Percentiles rank a stretch among this genome's conserved stretches.
Evolutionary conservation across 2,329 filamentous ascomycete species (phyloP).

Genomic region (Lomentospora prolificans): DNA sequence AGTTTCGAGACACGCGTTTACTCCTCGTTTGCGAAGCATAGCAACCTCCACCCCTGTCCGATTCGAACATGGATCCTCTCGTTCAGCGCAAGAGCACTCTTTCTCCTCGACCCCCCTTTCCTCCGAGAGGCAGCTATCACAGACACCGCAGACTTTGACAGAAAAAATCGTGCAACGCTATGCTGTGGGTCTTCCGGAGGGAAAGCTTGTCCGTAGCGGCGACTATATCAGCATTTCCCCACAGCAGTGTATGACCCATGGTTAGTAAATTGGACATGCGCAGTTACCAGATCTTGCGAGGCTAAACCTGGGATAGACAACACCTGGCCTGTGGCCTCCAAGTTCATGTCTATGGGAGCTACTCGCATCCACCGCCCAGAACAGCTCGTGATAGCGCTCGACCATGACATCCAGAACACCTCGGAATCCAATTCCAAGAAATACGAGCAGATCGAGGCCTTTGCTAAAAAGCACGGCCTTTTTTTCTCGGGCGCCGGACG

Average conservation of each 20-base stretch:
- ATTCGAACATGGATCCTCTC: no score
- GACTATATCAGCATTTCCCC: constrained; percentile 68
- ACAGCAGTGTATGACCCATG: constrained; percentile 8
- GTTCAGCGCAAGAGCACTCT: no score
- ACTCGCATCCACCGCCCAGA: constrained; percentile 54
- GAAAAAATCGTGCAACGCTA: constrained; percentile 89
- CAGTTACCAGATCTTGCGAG: constrained; percentile 47
- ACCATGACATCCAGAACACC: constrained; percentile 85
- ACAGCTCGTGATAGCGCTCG: constrained; percentile 49
- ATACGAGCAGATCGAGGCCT: constrained; percentile 70
- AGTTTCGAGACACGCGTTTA: no score
- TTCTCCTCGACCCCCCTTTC: no score
- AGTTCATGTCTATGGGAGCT: constrained; percentile 73
- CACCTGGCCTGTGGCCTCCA: constrained; percentile 61
- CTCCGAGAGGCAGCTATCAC: no score
- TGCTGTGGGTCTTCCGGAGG: constrained; percentile 62
- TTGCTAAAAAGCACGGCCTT: constrained; percentile 69
- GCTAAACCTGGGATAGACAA: constrained; percentile 87
- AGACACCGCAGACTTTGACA: constrained; percentile 64
- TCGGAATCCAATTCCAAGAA: constrained; percentile 70
- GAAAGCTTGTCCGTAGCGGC: constrained; percentile 66
- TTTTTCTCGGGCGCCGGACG: constrained; percentile 67
- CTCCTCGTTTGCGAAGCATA: no score
- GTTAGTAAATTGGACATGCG: constrained; percentile 11
- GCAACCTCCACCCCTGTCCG: no score